Base-by-base conservation (phyloP, 2,329 filamentous ascomycete species). In the Aspergillus glaucus region DNA sequence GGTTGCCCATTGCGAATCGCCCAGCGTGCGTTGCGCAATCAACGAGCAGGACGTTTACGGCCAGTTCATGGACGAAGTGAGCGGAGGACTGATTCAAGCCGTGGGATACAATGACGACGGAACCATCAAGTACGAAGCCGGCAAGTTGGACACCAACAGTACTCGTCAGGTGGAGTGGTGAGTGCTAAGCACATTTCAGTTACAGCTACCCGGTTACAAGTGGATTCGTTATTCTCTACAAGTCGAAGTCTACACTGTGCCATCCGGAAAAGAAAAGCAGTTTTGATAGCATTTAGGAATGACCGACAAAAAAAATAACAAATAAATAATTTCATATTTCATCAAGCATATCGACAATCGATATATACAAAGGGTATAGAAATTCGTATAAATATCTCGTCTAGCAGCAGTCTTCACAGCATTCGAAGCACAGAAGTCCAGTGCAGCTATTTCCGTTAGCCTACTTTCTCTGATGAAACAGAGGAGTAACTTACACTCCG, bases 1-100 rank as follows among this genome's bases (percentile, higher is more conserved):
- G 3, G 58, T 73, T n/a, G 63, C 66, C 0, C 73, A 75, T 48
- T 65, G 64, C 48, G 72, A 75, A 52, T 64, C 63, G 1, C 55
- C 58, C 2, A 68, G 55, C 10, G 59, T 55, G 22, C 62, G 63
- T 17, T 74, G 72, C 56, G 54, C 57, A 6, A 61, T 73, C 34
- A 62, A 57, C 26, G 52, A 63, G 1, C 58, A 55, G 17, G 41
- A 47, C 2, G 53, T 60, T 7, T 70, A 66, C 44, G 63, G 60
- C 3, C 59, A 67, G 45, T 56, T 69, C 0, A 58, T 75, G 26
- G 60, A 68, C 28, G 65, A 70, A 21, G 50, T 71, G 12, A 72
- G 62, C 7, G 68, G 64, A 2, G 71, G 71, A 0, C 40, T 73
- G 15, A 58, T 73, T 45, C 64, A 65, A 34, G 58, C 62, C 1